A percentile compares a stretch with the other conserved stretches of the same genome.
These are phyloP conservation scores for Zizania latifolia DNA, from an alignment of 176 grass and related monocot species.

Conservation along the genomic window DNA sequence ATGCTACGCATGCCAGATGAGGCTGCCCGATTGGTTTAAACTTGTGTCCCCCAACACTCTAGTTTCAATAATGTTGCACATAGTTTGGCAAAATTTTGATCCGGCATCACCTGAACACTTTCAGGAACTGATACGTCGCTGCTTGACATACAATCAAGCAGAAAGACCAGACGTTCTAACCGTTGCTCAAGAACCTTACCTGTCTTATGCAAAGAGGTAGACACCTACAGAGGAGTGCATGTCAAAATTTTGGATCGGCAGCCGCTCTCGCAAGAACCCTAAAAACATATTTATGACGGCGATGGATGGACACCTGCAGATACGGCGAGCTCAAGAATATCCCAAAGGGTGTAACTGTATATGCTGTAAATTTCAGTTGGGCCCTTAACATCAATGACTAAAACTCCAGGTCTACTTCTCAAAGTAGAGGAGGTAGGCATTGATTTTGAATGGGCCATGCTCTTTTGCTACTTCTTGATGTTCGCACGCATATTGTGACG, in stretches of 20 bases:
- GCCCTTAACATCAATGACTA: neutral
- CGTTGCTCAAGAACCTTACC: slow-evolving; percentile 88
- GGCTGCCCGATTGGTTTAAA: slow-evolving; percentile 3
- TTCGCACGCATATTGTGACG: neutral
- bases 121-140: slow-evolving; percentile 87
- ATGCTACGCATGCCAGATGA: neutral
- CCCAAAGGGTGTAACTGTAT: slow-evolving; percentile 50
- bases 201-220: slow-evolving; percentile 92
- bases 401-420: slow-evolving; percentile 32
- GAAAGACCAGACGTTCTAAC: slow-evolving; percentile 94
- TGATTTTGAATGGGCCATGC: slow-evolving; percentile 18
- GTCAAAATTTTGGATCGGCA: slow-evolving; percentile 13
- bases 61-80: neutral
- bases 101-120: neutral
- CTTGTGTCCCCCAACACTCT: neutral
- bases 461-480: slow-evolving; percentile 9
- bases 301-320: slow-evolving; percentile 11
- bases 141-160: slow-evolving; percentile 94
- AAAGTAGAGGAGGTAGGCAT: slow-evolving; percentile 14
- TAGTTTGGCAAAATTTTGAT: slow-evolving; percentile 13
- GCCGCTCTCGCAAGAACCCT: neutral
- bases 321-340: slow-evolving; percentile 33
- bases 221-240: neutral
- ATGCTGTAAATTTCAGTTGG: slow-evolving; percentile 62
- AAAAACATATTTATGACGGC: slow-evolving; percentile 6